Evolutionary conservation across 306 rosid species (phyloP).

Genomic region (Citrullus mucosospermus): DNA sequence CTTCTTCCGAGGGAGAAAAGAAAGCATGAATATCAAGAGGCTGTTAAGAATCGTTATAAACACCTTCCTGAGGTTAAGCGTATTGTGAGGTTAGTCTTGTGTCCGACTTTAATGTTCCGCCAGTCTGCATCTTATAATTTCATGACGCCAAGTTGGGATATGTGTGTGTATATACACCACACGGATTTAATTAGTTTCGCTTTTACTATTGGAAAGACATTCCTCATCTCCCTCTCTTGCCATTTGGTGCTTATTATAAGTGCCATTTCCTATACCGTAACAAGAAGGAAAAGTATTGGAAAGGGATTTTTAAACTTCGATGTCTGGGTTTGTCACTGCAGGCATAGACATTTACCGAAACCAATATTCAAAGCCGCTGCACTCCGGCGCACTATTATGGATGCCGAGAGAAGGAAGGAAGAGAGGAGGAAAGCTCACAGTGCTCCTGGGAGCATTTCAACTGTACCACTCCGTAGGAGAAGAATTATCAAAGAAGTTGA

Average conservation of each 20-base stretch:
- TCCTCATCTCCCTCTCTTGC: neutral
- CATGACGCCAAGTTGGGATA: neutral
- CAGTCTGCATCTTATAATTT: neutral
- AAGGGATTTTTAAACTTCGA: neutral
- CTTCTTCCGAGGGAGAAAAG: conserved; percentile 81
- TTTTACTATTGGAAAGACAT: neutral
- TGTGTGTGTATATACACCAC: neutral
- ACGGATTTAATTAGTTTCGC: neutral
- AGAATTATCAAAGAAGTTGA: conserved; percentile 64
- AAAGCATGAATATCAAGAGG: conserved; percentile 71
- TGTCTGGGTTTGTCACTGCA: conserved; percentile 13
- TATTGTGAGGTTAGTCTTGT: conserved; percentile 44
- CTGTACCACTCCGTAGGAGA: conserved; percentile 39
- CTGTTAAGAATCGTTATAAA: conserved; percentile 69
- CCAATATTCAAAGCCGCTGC: conserved; percentile 59
- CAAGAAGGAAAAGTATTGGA: too few relatives aligned
- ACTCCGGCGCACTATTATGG: conserved; percentile 37
- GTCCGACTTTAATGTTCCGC: neutral
- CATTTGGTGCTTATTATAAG: neutral
- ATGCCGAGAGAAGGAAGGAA: conserved; percentile 49
- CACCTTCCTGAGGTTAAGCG: conserved; percentile 84
- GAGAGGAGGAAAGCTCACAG: conserved; percentile 80
- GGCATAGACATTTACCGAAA: conserved; percentile 69
- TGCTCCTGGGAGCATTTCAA: conserved; percentile 58
- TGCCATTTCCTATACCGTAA: neutral